phyloP scores from a whole-genome alignment of 2,329 filamentous ascomycete genomes.

The Apiospora marii region DNA sequence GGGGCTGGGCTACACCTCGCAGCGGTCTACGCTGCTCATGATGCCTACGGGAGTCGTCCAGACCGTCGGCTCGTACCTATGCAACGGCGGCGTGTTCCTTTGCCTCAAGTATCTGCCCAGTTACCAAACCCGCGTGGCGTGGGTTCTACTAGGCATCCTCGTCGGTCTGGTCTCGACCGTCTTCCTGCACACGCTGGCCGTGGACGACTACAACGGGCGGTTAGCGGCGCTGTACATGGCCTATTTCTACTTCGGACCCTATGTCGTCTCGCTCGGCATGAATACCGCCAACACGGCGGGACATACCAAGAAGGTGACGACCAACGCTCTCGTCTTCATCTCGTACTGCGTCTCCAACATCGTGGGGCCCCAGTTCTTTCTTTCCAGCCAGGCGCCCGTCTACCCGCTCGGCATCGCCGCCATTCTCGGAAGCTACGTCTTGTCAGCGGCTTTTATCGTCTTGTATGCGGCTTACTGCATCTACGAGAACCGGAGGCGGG shows the following conservation, averaged over 20 bases:
- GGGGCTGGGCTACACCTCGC: slow-evolving; percentile 11
- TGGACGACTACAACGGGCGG: slow-evolving; percentile 37
- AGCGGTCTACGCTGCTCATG: slow-evolving; percentile 14
- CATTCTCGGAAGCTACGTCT: slow-evolving; percentile 37
- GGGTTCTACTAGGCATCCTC: slow-evolving; percentile 33
- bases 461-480: slow-evolving; percentile 41
- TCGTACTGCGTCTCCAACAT: slow-evolving; percentile 47
- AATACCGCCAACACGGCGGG: slow-evolving; percentile 48
- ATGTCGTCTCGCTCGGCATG: slow-evolving; percentile 37
- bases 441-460: slow-evolving; percentile 41
- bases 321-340: slow-evolving; percentile 54
- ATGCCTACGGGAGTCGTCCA: slow-evolving; percentile 43
- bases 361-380: slow-evolving; percentile 50
- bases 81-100: slow-evolving; percentile 47
- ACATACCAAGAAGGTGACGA: slow-evolving; percentile 58
- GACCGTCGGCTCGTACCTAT: slow-evolving; percentile 45
- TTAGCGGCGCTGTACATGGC: slow-evolving; percentile 45
- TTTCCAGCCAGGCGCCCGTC: slow-evolving; percentile 41
- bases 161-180: slow-evolving; percentile 38
- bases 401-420: slow-evolving; percentile 44
- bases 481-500: slow-evolving; percentile 43
- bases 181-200: slow-evolving; percentile 40
- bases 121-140: slow-evolving; percentile 31
- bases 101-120: slow-evolving; percentile 30
- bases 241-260: slow-evolving; percentile 41